Evolutionary conservation across 371 early-diverging fungal species (phyloP).

Genomic region (Dinochytrium kinnereticum): DNA sequence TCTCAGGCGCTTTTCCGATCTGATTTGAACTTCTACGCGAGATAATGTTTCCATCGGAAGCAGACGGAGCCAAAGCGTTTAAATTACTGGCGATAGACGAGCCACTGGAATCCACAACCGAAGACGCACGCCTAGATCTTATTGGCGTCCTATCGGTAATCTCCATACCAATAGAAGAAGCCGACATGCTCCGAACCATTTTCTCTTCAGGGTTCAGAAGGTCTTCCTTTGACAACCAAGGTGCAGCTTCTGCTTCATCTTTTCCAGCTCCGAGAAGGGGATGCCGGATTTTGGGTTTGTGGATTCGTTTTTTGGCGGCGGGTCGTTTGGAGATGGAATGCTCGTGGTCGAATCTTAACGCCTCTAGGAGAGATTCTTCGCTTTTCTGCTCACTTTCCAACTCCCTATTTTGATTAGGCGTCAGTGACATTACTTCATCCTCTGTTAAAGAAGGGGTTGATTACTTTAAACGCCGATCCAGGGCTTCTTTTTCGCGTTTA

Average conservation of each 20-base stretch:
- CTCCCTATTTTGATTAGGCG: not conserved
- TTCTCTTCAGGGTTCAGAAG: not conserved
- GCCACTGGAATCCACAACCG: not conserved
- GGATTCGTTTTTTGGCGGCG: not conserved
- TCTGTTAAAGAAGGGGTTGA: too few relatives aligned
- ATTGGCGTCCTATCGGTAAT: not conserved
- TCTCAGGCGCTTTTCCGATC: not conserved
- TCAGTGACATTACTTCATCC: not conserved
- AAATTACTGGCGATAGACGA: not conserved
- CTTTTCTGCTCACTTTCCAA: conserved; percentile 11
- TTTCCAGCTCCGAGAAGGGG: not conserved
- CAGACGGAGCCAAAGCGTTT: not conserved
- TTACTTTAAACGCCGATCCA: conserved; percentile 7
- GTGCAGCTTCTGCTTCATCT: conserved; percentile 2
- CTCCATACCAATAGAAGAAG: not conserved
- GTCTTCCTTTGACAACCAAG: conserved; percentile 6
- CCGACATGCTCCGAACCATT: not conserved
- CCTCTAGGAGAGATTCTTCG: conserved; percentile 6
- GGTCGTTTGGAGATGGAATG: not conserved
- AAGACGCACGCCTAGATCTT: not conserved
- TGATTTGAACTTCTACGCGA: not conserved
- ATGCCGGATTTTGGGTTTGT: conserved; percentile 12
- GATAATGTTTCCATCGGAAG: not conserved
- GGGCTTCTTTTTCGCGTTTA: not conserved
- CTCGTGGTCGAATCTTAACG: not conserved